These are phyloP conservation scores for Tubosaeta brunneosetosa DNA, from an alignment of 768 basidiomycete genomes.

Conservation along the genomic window DNA sequence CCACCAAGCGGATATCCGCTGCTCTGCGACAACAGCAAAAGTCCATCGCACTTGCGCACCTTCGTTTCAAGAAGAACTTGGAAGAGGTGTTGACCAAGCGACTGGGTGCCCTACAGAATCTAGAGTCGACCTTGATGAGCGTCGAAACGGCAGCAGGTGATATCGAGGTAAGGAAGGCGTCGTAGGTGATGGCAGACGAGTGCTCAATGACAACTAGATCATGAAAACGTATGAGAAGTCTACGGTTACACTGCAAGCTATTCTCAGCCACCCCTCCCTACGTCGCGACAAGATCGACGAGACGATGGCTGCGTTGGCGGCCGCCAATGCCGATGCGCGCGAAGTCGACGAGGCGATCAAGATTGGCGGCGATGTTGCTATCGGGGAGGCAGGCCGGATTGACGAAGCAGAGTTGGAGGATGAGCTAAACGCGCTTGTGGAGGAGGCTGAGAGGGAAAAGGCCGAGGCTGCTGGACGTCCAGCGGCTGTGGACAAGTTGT, in stretches of 20 bases:
- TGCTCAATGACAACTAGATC: slow-evolving; percentile 45
- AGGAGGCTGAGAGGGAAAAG: slow-evolving; percentile 39
- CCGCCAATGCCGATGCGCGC: slow-evolving; percentile 73
- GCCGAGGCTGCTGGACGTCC: slow-evolving; percentile 31
- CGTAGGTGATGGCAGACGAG: not conserved
- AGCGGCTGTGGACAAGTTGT: slow-evolving; percentile 16
- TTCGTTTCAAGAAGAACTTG: slow-evolving; percentile 78
- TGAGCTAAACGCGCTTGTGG: slow-evolving; percentile 58
- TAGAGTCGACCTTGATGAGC: slow-evolving; percentile 70
- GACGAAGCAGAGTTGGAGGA: slow-evolving; percentile 59
- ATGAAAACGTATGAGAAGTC: slow-evolving; percentile 84
- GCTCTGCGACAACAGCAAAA: slow-evolving; percentile 71
- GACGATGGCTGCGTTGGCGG: slow-evolving; percentile 84
- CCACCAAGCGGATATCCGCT: slow-evolving; percentile 56
- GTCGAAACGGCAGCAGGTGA: slow-evolving; percentile 91
- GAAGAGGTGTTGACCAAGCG: slow-evolving; percentile 76
- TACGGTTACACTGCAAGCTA: slow-evolving; percentile 65
- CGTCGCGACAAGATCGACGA: slow-evolving; percentile 74
- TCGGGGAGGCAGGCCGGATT: slow-evolving; percentile 42
- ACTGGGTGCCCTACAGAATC: slow-evolving; percentile 63
- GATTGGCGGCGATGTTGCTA: slow-evolving; percentile 58
- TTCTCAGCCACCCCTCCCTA: slow-evolving; percentile 78
- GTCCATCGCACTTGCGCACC: slow-evolving; percentile 63
- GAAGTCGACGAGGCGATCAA: slow-evolving; percentile 80
- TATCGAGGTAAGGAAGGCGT: slow-evolving; percentile 58